Base-by-base conservation (phyloP, 495 filamentous ascomycete genomes). In the Penicillium ucsense region DNA sequence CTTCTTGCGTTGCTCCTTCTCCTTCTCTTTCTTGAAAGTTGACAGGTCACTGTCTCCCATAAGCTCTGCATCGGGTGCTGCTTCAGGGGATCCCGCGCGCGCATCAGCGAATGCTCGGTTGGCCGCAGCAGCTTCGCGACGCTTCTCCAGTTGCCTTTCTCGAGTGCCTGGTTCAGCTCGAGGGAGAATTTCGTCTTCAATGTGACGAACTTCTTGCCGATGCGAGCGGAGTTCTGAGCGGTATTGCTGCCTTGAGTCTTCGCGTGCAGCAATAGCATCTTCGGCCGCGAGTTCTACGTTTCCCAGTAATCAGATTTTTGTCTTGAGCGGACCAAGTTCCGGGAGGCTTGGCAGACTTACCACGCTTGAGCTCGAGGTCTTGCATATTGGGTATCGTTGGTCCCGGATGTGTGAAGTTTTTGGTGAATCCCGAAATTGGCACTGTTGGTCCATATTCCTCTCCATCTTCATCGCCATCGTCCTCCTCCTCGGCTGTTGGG, bases 61-160 rank as follows among this genome's bases (percentile, higher is more conserved):
- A 31, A 70, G 43, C 31, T 73, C 67, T 35, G 66, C 67, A 4
- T 74, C 71, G 0, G 60, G 70, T 28, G 62, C 67, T 6, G 52
- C 67, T 6, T 71, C 70, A 3, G 71, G 71, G 3, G 69, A 72
- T 3, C 51, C 67, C 9, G 67, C 71, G 4, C 71, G 51, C n/a
- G 63, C 48, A 8, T 65, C 57, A 4, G 75, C 75, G 47, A 78
- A 77, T 3, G 63, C 55, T 3, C 66, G 66, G 44, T 76, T 77
- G 0, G 72, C 57, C 4, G 67, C 71, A 2, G 79, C 71, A 4
- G 59, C 65, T 46, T 84, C 81, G 8, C 67, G 68, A 41, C 82
- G 82, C 72, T 95, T 95, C 72, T 98, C 91, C 4, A 98, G 73
- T 46, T 80, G 78, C 6, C 91, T 80, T 64, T 94, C 92, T 29